Base-by-base conservation (phyloP, 2,329 filamentous ascomycete genomes). In the Chrysosporium queenslandicum region DNA sequence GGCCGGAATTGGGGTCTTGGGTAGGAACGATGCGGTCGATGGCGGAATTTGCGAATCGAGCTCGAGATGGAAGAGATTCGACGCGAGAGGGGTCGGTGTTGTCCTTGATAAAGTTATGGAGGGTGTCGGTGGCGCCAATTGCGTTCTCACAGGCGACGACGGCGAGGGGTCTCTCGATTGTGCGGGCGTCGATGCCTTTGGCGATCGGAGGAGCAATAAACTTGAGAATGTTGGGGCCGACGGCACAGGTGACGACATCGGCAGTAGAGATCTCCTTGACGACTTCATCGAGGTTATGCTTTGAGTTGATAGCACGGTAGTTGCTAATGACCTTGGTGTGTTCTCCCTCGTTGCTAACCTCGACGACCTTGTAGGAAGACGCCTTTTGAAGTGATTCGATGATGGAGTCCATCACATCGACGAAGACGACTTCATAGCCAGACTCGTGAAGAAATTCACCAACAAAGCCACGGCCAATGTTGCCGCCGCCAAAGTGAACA, bases 71-170 rank as follows among this genome's bases (percentile, higher is more conserved):
- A 65, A 94, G 81, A 60, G 81, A 77, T 14, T 78, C 77, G 43
- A 89, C 76, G 50, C 83, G 82, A 46, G 82, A 75, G 36, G 79
- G 72, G 18, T 80, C 75, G 40, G 89, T 87, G 74, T 92, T 84
- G 58, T 82, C 75, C 69, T 84, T 85, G 75, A 94, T 94, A 76
- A 85, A 82, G 37, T 78, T 79, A 59, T 85, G 87, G 48, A 96
- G 84, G 36, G 86, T 87, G 66, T 92, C 87, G 46, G 92, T 97
- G 63, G 89, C 92, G 59, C 87, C 87, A 66, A 97, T 96, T 67
- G 88, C 88, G 71, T 98, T 98, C 76, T 98, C 92, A 72, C 92
- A 98, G 53, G 92, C 92, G 72, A 98, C 95, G 66, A 98, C 87
- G 20, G 90, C 83, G 39, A 97, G 72, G 6, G 91, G 90, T 57